Evolutionary conservation across 192 early-diverging fungal species (phyloP).

Genomic region (Rhizoclosmatium sp.): DNA sequence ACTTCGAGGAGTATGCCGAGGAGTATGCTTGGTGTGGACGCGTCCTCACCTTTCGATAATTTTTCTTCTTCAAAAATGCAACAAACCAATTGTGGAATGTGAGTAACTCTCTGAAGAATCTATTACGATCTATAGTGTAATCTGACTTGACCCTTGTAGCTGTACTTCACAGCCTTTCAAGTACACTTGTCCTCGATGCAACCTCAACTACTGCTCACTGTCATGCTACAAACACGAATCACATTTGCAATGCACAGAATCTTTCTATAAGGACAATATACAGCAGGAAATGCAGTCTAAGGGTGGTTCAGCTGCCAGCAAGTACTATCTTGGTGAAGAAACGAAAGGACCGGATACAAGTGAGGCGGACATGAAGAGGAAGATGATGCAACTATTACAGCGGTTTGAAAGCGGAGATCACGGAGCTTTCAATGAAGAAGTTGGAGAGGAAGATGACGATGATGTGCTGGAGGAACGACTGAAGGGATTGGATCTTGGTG

Average conservation of each 20-base stretch:
- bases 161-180: slow-evolving; percentile 9
- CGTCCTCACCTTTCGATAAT: too few species aligned
- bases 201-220: slow-evolving; percentile 31
- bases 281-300: slow-evolving; percentile 1
- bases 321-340: not conserved
- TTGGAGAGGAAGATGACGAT: not conserved
- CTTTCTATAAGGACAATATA: slow-evolving; percentile 35
- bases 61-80: too few species aligned
- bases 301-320: slow-evolving; percentile 1
- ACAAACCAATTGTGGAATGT: too few species aligned
- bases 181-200: slow-evolving; percentile 33
- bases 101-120: too few species aligned
- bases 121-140: too few species aligned
- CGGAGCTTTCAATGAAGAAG: not conserved
- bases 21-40: too few species aligned
- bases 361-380: slow-evolving; percentile 11
- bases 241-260: slow-evolving; percentile 23
- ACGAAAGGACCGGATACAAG: not conserved
- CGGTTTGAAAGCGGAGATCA: slow-evolving; percentile 11
- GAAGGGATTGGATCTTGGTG: slow-evolving; percentile 27
- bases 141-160: not conserved
- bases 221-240: slow-evolving; percentile 11
- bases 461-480: slow-evolving; percentile 15
- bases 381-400: slow-evolving; percentile 14
- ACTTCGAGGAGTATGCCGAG: too few species aligned